These are phyloP conservation scores for Plasmopara viticola DNA, from an alignment of 352 stramenopile species.

Conservation along the genomic window DNA sequence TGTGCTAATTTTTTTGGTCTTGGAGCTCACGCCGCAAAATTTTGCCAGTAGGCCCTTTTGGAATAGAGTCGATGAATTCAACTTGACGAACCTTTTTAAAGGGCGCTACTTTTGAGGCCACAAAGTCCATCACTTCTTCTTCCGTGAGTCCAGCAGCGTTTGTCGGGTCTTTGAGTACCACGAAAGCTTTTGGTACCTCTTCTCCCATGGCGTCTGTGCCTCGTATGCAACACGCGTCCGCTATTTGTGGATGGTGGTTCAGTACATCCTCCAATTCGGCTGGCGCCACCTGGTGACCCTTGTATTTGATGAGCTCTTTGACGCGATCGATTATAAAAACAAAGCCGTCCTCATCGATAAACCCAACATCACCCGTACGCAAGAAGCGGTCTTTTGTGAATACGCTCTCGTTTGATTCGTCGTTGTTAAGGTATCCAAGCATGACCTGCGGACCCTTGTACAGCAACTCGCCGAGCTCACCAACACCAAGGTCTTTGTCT, in stretches of 20 bases:
- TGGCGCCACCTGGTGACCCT: constrained; percentile 88
- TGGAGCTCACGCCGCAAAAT: constrained; percentile 85
- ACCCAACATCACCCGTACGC: constrained; percentile 85
- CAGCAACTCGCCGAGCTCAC: constrained; percentile 72
- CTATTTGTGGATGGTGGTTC: constrained; percentile 68
- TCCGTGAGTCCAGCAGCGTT: constrained; percentile 35
- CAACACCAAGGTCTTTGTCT: constrained; percentile 31
- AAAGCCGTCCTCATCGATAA: constrained; percentile 88
- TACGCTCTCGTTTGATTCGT: constrained; percentile 73
- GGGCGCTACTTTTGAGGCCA: constrained; percentile 68
- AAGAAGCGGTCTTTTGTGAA: constrained; percentile 81
- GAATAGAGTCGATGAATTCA: constrained; percentile 79
- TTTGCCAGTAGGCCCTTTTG: constrained; percentile 87
- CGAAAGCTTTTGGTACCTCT: constrained; percentile 84
- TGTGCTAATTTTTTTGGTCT: constrained; percentile 23
- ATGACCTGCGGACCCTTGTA: constrained; percentile 90
- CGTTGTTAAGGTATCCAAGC: constrained; percentile 88
- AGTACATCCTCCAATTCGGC: constrained; percentile 90
- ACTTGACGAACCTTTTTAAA: constrained; percentile 89
- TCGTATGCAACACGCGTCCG: constrained; percentile 70
- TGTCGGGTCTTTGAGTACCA: constrained; percentile 62
- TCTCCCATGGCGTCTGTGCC: constrained; percentile 71
- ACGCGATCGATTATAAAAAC: constrained; percentile 90
- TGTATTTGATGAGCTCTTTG: constrained; percentile 95
- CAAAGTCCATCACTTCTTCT: constrained; percentile 77